A percentile compares a stretch with the other conserved stretches of the same genome.
phyloP scores from a whole-genome alignment of 148 eudicot species.

The Vaccinium vitisidaea region DNA sequence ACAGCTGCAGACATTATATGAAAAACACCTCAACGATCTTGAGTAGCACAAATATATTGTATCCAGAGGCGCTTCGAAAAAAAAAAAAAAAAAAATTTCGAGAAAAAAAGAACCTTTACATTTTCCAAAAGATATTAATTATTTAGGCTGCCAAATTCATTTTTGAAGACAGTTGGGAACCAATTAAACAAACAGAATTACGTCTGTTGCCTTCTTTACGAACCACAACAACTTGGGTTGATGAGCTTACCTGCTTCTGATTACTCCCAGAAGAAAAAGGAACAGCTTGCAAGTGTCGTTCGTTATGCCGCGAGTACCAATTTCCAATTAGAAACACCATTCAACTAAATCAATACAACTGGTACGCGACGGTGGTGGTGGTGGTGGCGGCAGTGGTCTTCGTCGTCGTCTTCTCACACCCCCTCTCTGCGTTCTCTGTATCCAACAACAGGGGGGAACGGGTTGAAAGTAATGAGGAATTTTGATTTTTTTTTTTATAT shows the following conservation, averaged over 20 bases:
- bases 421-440: too few species aligned
- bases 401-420: too few species aligned
- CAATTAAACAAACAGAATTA: not conserved
- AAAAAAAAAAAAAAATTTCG: not conserved
- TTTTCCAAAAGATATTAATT: too few species aligned
- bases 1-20: not conserved
- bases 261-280: conserved; percentile 34
- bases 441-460: too few species aligned
- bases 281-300: conserved; percentile 50
- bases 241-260: conserved; percentile 34
- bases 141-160: not conserved
- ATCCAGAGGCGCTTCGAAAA: not conserved
- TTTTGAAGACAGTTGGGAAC: not conserved
- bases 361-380: too few species aligned
- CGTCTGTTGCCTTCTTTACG: not conserved
- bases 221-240: not conserved
- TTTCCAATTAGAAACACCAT: not conserved
- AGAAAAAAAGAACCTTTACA: not conserved
- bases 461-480: too few species aligned
- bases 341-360: conserved; percentile 1
- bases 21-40: not conserved
- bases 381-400: too few species aligned
- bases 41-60: not conserved
- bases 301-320: conserved; percentile 49
- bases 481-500: too few species aligned